phyloP scores from a whole-genome alignment of 306 rosid genomes.

The Lathyrus tuberosus region DNA sequence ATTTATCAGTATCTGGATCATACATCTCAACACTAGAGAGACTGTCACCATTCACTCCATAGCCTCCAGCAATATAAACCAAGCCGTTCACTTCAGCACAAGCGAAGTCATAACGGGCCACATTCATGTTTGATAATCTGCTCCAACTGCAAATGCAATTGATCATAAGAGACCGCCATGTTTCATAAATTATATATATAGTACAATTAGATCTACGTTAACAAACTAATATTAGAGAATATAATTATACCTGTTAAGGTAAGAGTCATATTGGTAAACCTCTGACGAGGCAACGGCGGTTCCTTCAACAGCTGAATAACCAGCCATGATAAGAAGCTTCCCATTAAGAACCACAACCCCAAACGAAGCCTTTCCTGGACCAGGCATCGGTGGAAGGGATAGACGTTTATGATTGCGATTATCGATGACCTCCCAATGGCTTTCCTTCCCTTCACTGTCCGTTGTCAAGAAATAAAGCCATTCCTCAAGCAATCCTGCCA shows the following conservation, averaged over 20 bases:
- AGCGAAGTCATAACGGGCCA: constrained; percentile 81
- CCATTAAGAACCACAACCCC: constrained; percentile 78
- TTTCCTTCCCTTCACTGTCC: constrained; percentile 61
- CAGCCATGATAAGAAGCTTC: constrained; percentile 81
- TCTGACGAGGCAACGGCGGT: constrained; percentile 59
- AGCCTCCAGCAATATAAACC: constrained; percentile 82
- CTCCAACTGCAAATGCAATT: constrained; percentile 68
- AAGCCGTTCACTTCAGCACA: constrained; percentile 76
- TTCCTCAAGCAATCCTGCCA: constrained; percentile 87
- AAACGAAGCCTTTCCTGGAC: constrained; percentile 58
- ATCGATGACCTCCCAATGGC: constrained; percentile 91
- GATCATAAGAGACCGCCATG: constrained; percentile 4
- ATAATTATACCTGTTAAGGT: constrained; percentile 55
- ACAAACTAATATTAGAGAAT: constrained; percentile 1
- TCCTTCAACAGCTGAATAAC: constrained; percentile 54
- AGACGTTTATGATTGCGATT: constrained; percentile 54
- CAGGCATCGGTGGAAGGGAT: constrained; percentile 79
- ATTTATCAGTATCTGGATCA: constrained; percentile 66
- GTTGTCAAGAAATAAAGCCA: constrained; percentile 83
- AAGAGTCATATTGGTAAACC: constrained; percentile 75
- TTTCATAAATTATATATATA: constrained; percentile 14
- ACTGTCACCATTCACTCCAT: constrained; percentile 61
- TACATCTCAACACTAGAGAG: constrained; percentile 87
- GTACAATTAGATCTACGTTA: not conserved
- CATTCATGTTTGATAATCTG: constrained; percentile 66